phyloP scores from a whole-genome alignment of 495 filamentous ascomycete genomes.

The Penicillium canariense region DNA sequence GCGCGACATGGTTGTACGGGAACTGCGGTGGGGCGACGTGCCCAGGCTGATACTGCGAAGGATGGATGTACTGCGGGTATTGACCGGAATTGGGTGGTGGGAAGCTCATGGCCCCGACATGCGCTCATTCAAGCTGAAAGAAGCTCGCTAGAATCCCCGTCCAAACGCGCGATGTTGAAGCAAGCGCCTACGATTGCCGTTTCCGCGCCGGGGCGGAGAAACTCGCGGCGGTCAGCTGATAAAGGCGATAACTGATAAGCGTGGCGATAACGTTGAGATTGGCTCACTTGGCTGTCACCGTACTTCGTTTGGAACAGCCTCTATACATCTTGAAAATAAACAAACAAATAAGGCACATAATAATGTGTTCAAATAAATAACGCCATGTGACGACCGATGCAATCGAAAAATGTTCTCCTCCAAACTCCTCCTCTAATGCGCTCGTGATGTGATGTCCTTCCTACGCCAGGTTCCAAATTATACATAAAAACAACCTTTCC shows the following conservation, averaged over 20 bases:
- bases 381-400: background rate
- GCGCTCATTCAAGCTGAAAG: constrained; percentile 22
- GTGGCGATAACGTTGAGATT: constrained; percentile 13
- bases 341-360: background rate
- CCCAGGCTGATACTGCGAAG: constrained; percentile 37
- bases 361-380: background rate
- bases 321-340: background rate
- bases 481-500: background rate
- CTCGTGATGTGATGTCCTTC: background rate
- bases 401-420: background rate
- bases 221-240: constrained; percentile 30
- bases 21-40: constrained; percentile 38
- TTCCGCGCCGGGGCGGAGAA: constrained; percentile 41
- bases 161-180: constrained; percentile 10
- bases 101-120: constrained; percentile 49
- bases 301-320: background rate
- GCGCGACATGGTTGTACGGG: constrained; percentile 41
- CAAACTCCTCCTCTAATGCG: background rate
- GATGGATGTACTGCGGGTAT: constrained; percentile 34
- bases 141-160: constrained; percentile 19
- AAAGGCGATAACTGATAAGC: constrained; percentile 16
- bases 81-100: constrained; percentile 47
- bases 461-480: background rate
- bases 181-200: constrained; percentile 11
- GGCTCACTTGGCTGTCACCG: too few species aligned